Base-by-base conservation (phyloP, 345 rosid species). In the Sapria himalayana region DNA sequence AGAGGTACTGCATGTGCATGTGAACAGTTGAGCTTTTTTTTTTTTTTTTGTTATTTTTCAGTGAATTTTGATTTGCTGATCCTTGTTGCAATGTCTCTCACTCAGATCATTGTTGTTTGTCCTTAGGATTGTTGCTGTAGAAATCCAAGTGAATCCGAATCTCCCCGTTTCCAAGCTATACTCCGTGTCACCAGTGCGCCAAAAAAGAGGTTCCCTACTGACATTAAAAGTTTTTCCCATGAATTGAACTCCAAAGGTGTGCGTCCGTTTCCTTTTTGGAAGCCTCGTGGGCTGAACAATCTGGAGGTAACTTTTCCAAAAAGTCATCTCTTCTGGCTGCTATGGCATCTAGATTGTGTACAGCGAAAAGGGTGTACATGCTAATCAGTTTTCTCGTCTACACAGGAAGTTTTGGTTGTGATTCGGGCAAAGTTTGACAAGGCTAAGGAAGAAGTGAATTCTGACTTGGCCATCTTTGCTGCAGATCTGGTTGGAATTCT, bases 191-290 rank as follows among this genome's bases (percentile, higher is more conserved):
- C 99, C 21, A 91, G 86, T 75, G 95, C 93, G 45, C 89, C 96
- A 20, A 67, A 78, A 43, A 91, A 75, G 76, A 80, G 92, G 72
- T 70, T 74, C 61, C 95, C 95, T 50, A 63, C 73, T 59, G 99
- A 84, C 69, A 76, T 91, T 51, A 91, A 91, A 65, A 91, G 99
- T 61, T 91, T 91, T 58, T 91, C 99, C n/a, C 96, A 84, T 63
- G 99, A 91, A 60, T 61, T 91, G 42, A 84, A 84, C 57, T 91
- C 99, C 35, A 91, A 91, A 68, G 99, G 99, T 21, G 96, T 91
- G 40, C 69, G 93, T 1, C 96, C 93, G 40, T 91, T 80, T 58
- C 99, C 99, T 31, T 68, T 89, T 64, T 80, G 76, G 81, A 84
- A 84, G 59, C 93, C 92, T 56, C 79, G 91, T 22, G 73, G 92